Evolutionary conservation across 805 yeast species (phyloP).

Genomic region (Kodamaea kakaduensis): DNA sequence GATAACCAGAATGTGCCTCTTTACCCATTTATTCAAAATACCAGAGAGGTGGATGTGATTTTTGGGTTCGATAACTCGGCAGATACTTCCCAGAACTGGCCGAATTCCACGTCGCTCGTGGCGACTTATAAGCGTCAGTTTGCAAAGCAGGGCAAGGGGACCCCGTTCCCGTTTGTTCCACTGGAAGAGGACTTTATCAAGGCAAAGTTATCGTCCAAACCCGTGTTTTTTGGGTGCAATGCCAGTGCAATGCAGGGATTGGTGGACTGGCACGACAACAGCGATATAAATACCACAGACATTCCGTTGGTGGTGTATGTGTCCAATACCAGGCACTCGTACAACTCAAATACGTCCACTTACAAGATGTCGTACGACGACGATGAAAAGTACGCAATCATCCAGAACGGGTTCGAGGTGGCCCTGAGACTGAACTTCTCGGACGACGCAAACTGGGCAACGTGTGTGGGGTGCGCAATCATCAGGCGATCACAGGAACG

Average conservation of each 20-base stretch:
- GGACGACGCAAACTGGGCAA: slow-evolving; percentile 19
- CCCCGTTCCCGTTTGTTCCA: slow-evolving; percentile 27
- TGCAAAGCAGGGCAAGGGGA: slow-evolving; percentile 21
- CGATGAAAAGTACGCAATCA: slow-evolving; percentile 14
- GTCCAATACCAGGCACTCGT: slow-evolving; percentile 16
- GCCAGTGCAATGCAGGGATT: slow-evolving; percentile 21
- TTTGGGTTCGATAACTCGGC: slow-evolving; percentile 42
- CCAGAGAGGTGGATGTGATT: slow-evolving; percentile 36
- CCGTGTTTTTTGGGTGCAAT: slow-evolving; percentile 27
- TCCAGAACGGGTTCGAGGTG: slow-evolving; percentile 21
- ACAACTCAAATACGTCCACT: slow-evolving; percentile 21
- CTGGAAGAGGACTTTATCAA: slow-evolving; percentile 17
- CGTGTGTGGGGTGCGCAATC: slow-evolving; percentile 25
- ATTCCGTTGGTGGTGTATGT: slow-evolving; percentile 23
- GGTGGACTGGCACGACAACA: slow-evolving; percentile 17
- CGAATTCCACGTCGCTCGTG: slow-evolving; percentile 39
- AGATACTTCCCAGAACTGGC: slow-evolving; percentile 38
- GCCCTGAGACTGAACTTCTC: slow-evolving; percentile 17
- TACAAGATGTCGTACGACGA: slow-evolving; percentile 20
- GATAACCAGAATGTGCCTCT: slow-evolving; percentile 41
- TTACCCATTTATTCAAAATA: slow-evolving; percentile 36
- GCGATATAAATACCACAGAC: slow-evolving; percentile 22
- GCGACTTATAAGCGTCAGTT: slow-evolving; percentile 26
- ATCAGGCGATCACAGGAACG: slow-evolving; percentile 23
- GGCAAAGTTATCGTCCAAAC: slow-evolving; percentile 20